Conservation (phyloP, 768 basidiomycete species). For the Dioszegia crocea region DNA sequence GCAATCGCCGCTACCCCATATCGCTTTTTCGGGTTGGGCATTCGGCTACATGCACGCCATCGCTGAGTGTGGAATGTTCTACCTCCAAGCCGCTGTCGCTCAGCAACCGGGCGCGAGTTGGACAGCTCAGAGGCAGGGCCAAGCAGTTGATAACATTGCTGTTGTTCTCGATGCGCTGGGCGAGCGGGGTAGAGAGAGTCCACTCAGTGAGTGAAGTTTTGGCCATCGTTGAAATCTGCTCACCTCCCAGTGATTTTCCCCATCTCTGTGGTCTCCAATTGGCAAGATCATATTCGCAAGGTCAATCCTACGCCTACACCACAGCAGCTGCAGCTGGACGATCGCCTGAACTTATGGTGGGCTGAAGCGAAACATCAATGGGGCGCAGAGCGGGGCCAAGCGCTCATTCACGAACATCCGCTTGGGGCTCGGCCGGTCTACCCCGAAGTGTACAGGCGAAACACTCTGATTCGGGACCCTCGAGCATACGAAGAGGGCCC, state of each 20-base stretch:
- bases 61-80: conserved; percentile 49
- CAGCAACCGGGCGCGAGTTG: conserved; percentile 16
- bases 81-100: conserved; percentile 44
- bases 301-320: conserved; percentile 10
- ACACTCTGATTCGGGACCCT: too few species aligned
- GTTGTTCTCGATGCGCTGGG: conserved; percentile 43
- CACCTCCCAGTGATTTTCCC: conserved; percentile 38
- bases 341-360: conserved; percentile 35
- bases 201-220: conserved; percentile 30
- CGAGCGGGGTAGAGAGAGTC: conserved; percentile 37
- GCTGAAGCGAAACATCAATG: conserved; percentile 29
- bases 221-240: background rate
- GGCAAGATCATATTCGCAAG: conserved; percentile 38
- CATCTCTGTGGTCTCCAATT: conserved; percentile 40
- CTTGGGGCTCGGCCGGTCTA: background rate
- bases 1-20: conserved; percentile 26
- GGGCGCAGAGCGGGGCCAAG: conserved; percentile 28
- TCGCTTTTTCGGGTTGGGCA: conserved; percentile 36
- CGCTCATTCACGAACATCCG: conserved; percentile 4
- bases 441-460: background rate
- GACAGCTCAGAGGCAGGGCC: conserved; percentile 41
- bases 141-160: conserved; percentile 46
- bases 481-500: too few species aligned
- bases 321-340: conserved; percentile 24
- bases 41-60: conserved; percentile 47